phyloP scores from a whole-genome alignment of 768 basidiomycete genomes.

The Mycena albidolilacea region DNA sequence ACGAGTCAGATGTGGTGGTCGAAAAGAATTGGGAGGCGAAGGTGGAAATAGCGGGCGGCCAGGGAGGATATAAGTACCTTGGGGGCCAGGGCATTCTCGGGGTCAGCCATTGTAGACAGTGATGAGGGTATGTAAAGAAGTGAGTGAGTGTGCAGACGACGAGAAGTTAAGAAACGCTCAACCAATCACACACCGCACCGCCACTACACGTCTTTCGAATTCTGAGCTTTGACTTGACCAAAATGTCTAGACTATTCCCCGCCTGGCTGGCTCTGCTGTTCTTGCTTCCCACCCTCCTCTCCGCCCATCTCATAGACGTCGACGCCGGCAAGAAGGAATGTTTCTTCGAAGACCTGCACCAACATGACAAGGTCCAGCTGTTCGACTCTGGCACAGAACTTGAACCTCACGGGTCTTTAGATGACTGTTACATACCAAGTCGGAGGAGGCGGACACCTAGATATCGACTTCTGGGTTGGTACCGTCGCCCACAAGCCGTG shows the following conservation, averaged over 20 bases:
- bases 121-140: constrained; percentile 33
- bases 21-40: not conserved
- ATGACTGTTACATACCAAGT: constrained; percentile 99
- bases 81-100: constrained; percentile 76
- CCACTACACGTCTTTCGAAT: constrained; percentile 15
- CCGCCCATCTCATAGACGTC: constrained; percentile 82
- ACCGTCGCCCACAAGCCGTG: not conserved
- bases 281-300: constrained; percentile 57
- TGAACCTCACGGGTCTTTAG: constrained; percentile 56
- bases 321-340: constrained; percentile 90
- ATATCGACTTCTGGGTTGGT: constrained; percentile 96
- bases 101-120: constrained; percentile 66
- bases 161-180: constrained; percentile 27
- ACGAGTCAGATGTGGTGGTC: constrained; percentile 34
- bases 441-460: constrained; percentile 95
- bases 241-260: constrained; percentile 47
- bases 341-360: constrained; percentile 95
- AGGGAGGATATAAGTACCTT: constrained; percentile 66
- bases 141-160: constrained; percentile 27
- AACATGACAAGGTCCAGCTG: constrained; percentile 84
- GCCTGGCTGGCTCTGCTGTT: constrained; percentile 59
- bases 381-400: not conserved
- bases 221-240: constrained; percentile 1
- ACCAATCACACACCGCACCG: not conserved
- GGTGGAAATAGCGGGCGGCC: constrained; percentile 4